These are phyloP conservation scores for Talaromyces sp. DNA, from an alignment of 2,329 filamentous ascomycete genomes.

Conservation along the genomic window DNA sequence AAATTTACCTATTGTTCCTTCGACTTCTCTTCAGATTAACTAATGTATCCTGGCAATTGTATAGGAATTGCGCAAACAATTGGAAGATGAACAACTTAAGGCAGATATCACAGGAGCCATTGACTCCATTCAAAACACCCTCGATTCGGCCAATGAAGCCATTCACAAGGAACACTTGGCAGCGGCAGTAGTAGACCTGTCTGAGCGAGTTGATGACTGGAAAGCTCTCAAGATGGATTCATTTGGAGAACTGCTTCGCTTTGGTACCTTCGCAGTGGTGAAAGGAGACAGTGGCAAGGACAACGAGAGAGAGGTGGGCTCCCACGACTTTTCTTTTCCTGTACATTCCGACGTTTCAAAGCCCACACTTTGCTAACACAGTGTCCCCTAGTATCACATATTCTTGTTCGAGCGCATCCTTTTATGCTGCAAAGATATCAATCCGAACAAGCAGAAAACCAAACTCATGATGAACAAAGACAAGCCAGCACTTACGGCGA, in stretches of 20 bases:
- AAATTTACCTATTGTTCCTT: conserved; percentile 27
- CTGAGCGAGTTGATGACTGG: conserved; percentile 89
- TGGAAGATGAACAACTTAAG: conserved; percentile 69
- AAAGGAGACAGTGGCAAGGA: conserved; percentile 78
- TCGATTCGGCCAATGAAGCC: conserved; percentile 85
- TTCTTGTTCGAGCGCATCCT: conserved; percentile 96
- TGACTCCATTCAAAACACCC: conserved; percentile 76
- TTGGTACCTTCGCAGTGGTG: conserved; percentile 88
- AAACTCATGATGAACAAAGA: conserved; percentile 66
- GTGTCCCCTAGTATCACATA: conserved; percentile 75
- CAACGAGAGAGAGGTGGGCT: conserved; percentile 81
- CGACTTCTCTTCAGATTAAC: not conserved
- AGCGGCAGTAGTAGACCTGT: conserved; percentile 81
- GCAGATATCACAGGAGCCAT: conserved; percentile 76
- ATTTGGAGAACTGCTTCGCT: conserved; percentile 86
- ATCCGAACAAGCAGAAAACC: conserved; percentile 77
- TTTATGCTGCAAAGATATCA: conserved; percentile 94
- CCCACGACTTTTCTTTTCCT: conserved; percentile 7
- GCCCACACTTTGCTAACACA: conserved; percentile 24
- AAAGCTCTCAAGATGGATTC: conserved; percentile 86
- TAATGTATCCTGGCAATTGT: not conserved
- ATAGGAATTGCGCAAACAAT: conserved; percentile 84
- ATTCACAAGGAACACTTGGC: conserved; percentile 84
- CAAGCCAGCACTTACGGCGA: conserved; percentile 69
- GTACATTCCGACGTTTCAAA: too few relatives aligned